Base-by-base conservation (phyloP, 139 green algal species). In the Gonium pectorale region DNA sequence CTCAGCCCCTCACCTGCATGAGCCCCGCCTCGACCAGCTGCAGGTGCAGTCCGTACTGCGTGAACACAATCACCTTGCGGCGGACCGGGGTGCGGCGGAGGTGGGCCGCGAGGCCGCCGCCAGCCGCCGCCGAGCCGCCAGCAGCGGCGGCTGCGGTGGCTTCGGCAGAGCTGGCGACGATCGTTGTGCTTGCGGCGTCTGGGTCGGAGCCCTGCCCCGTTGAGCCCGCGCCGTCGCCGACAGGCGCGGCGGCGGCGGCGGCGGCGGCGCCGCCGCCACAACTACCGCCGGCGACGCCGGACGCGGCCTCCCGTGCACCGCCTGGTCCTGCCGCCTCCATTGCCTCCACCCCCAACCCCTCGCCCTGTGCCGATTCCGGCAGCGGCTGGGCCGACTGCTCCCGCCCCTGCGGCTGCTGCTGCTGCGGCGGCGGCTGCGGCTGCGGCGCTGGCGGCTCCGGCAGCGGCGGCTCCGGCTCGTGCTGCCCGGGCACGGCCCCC, bases 21-120 rank as follows among this genome's bases (percentile, higher is more conserved):
- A 83, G 75, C 41, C 75, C 62, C 24, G 75, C 44, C 66, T 90
- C 88, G 4, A 97, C 86, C 40, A 98, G 88, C 79, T 89, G 41
- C 13, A 95, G 77, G 89, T 98, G 94, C 78, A 88, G 80, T 87
- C 94, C 96, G 85, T 94, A 93, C 83, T 96, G 92, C n/a, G 89
- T 95, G 89, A 97, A 99, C 27, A 98, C 93, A 49, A 99, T 98
- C 6, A 93, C 93, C 90, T 97, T 98, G 46, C 49, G 69, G 0
- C 2, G 21, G 11, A 81, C 69, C 0, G 24, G 52, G 9, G 68
- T 33, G 17, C 19, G 80, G 26, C 49, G 63, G 1, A 6, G 31
- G 26, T 37, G 22, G 26, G 38, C 19, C 26, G 31, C 70, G 70
- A 62, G 59, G 41, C 72, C 60, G 72, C 60, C 67, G 66, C 35